Evolutionary conservation across 164 flowering plant species (phyloP), one percentile per base, ranked within the genome.

Genomic region (Amborella trichopoda): DNA sequence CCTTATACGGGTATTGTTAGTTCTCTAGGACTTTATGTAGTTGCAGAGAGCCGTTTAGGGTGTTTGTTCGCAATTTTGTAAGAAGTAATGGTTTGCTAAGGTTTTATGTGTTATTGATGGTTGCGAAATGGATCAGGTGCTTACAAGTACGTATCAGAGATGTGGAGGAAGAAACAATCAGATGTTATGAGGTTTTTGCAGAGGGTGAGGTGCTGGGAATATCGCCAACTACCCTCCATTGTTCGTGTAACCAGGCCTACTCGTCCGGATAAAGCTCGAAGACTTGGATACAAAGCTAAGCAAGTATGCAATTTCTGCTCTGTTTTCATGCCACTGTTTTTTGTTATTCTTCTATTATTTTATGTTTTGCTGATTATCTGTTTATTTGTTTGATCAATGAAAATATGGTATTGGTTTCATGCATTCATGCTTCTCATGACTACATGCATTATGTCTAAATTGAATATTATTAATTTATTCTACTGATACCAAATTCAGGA

Each of bases 101-200:
- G n/a, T n/a, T n/a, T n/a, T n/a, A n/a, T n/a, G n/a, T n/a, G n/a
- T n/a, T n/a, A n/a, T n/a, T n/a, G n/a, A n/a, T n/a, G n/a, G n/a
- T n/a, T n/a, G n/a, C n/a, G n/a, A n/a, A n/a, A n/a, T n/a, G n/a
- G n/a, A n/a, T n/a, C n/a, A 78, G 83, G 91, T 49, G 85, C 81
- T 25, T 81, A 78, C 81, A 73, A 62, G 59, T 81, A 78, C 52
- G 83, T 81, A 12, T 71, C 77, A 28, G 85, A 81, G 79, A 62
- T 81, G 65, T 78, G 85, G 85, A 74, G 84, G 72, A 81, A 78
- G 80, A 81, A 81, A 67, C 90, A 78, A 45, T 82, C 91, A 0
- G 91, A 82, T 61, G 86, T 77, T 56, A 82, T 78, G 91, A 72
- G 91, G 68, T 82, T 82, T 54, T 39, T 77, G 66, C 91, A 70